phyloP scores from a whole-genome alignment of 202 grass and related monocot genomes.

The Zoysia matrella region DNA sequence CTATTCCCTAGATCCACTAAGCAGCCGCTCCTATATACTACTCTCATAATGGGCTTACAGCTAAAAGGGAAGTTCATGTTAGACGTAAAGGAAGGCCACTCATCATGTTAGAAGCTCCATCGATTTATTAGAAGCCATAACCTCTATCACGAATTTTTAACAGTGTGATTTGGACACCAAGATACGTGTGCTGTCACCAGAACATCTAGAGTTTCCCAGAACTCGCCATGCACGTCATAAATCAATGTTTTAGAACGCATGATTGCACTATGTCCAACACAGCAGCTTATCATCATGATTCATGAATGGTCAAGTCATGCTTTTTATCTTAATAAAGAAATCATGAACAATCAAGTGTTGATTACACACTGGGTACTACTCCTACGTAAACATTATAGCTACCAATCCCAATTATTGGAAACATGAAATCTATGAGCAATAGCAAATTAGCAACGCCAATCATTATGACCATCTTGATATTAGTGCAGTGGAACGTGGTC shows the following conservation, averaged over 20 bases:
- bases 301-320: constrained; percentile 5
- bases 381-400: not conserved
- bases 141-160: constrained; percentile 36
- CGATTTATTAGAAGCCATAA: constrained; percentile 28
- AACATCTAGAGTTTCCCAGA: constrained; percentile 21
- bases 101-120: constrained; percentile 14
- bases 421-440: too few relatives aligned
- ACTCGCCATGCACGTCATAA: constrained; percentile 18
- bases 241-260: constrained; percentile 10
- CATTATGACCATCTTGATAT: not conserved
- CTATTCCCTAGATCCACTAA: too few relatives aligned
- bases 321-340: not conserved
- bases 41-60: constrained; percentile 23
- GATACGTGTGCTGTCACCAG: constrained; percentile 24
- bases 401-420: not conserved
- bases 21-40: not conserved
- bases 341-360: not conserved
- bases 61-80: not conserved
- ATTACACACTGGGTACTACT: not conserved
- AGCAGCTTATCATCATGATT: constrained; percentile 33
- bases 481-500: not conserved
- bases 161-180: constrained; percentile 48
- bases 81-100: not conserved
- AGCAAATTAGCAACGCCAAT: not conserved
- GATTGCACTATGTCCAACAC: constrained; percentile 30